These are phyloP conservation scores for Pisolithus orientalis DNA, from an alignment of 768 basidiomycete genomes.

Conservation along the genomic window DNA sequence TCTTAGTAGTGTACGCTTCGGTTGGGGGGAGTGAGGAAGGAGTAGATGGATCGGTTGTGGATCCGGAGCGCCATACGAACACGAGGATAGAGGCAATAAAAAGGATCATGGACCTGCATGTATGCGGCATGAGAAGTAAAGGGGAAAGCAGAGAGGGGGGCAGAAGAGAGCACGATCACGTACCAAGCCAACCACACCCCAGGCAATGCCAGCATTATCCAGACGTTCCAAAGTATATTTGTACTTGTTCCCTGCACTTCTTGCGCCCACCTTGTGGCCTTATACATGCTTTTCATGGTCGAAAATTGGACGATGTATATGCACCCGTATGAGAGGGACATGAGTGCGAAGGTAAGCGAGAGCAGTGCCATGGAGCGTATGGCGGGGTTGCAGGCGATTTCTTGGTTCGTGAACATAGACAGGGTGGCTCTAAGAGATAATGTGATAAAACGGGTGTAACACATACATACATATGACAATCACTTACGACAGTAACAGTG, in stretches of 20 bases:
- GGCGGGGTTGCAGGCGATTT: slow-evolving; percentile 51
- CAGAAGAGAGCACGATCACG: slow-evolving; percentile 6
- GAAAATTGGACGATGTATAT: slow-evolving; percentile 68
- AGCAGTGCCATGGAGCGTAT: slow-evolving; percentile 56
- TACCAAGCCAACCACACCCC: slow-evolving; percentile 68
- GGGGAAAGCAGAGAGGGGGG: neutral
- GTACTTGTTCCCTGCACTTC: slow-evolving; percentile 50
- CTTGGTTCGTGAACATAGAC: slow-evolving; percentile 53
- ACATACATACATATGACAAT: neutral
- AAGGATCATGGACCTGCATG: slow-evolving; percentile 55
- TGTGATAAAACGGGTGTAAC: no score
- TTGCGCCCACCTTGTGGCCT: slow-evolving; percentile 71
- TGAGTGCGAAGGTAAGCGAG: slow-evolving; percentile 62
- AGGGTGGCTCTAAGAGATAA: slow-evolving; percentile 48
- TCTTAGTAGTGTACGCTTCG: slow-evolving; percentile 44
- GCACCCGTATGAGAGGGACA: slow-evolving; percentile 70
- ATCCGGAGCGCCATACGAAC: slow-evolving; percentile 62
- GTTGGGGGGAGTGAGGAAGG: slow-evolving; percentile 31
- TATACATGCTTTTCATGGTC: slow-evolving; percentile 66
- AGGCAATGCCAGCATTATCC: slow-evolving; percentile 57
- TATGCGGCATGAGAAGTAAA: neutral
- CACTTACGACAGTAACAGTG: slow-evolving; percentile 46
- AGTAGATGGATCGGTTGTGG: slow-evolving; percentile 31
- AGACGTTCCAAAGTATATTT: slow-evolving; percentile 56
- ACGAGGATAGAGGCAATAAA: slow-evolving; percentile 58